Base-by-base conservation (phyloP, 192 early-diverging fungal genomes). In the Backusella luteola region DNA sequence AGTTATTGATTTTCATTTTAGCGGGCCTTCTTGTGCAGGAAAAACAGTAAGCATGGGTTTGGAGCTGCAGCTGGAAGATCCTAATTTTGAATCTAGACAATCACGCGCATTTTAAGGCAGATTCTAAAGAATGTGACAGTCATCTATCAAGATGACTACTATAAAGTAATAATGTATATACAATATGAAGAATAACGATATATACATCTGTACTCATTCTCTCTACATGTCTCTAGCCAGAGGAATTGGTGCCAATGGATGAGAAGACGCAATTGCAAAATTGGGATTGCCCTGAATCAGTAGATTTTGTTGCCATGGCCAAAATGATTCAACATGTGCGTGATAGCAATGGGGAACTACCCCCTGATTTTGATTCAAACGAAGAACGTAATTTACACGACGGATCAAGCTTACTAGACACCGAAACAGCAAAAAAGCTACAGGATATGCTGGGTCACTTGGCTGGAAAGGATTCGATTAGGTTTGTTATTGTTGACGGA, bases 121-220 rank as follows among this genome's bases (percentile, higher is more conserved):
- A 79, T 93, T 39, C 79, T 95, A 6, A 91, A 92, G 7, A 89
- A 89, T 52, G 84, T 83, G 7, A 79, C 85, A 15, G 78, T 91
- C 11, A 71, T 94, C 23, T 90, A 92, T 76, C 94, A 95, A 76
- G 94, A 95, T 80, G 89, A 92, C 76, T 95, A 90, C 83, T 95
- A 90, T 79, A 87, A 89, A 73, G 77, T 81, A 82, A 71, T 15
- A 5, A 35, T n/a, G 6, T 41, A 23, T 71, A 41, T 49, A 23
- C 26, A 17, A 44, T 12, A 53, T 35, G 35, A 46, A 53, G 4
- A 73, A 34, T 15, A 23, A 19, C 6, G 3, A 36, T 8, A 7
- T 4, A 34, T 17, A 67, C 15, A n/a, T 29, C 0, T 34, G 1
- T 67, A 34, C 17, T 53, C 9, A 56, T 34, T 34, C 8, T 49